Evolutionary conservation across 73 alveolate species (phyloP).

Genomic region (Paramecium bursaria): DNA sequence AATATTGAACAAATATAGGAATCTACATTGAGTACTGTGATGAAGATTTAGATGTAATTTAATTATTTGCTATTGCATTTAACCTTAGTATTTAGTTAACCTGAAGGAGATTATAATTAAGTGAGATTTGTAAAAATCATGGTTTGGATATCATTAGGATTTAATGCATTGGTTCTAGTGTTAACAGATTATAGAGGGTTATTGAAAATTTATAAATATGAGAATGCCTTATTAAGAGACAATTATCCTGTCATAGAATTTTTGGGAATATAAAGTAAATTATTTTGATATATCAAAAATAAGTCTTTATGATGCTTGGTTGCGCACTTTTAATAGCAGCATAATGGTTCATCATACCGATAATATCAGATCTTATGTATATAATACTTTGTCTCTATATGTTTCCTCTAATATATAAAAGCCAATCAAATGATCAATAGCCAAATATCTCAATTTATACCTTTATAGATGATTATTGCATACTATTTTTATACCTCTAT

Average conservation of each 20-base stretch:
- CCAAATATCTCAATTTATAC: constrained; percentile 24
- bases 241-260: constrained; percentile 37
- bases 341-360: constrained; percentile 49
- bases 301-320: constrained; percentile 46
- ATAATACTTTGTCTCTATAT: constrained; percentile 5
- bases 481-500: not conserved
- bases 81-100: not conserved
- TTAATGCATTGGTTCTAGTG: not conserved
- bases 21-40: constrained; percentile 34
- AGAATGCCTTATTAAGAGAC: constrained; percentile 36
- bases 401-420: constrained; percentile 6
- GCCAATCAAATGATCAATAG: not conserved
- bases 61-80: constrained; percentile 26
- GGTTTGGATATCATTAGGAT: not conserved
- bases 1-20: constrained; percentile 8
- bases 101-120: not conserved
- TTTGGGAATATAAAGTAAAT: not conserved
- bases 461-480: constrained; percentile 37
- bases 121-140: not conserved
- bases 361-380: constrained; percentile 45
- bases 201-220: constrained; percentile 31
- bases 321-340: constrained; percentile 1
- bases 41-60: constrained; percentile 43
- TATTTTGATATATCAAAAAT: too few relatives aligned
- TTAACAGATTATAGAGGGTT: constrained; percentile 57